A percentile compares a stretch with the other conserved stretches of the same genome.
These are phyloP conservation scores for Leccinellum luteum DNA, from an alignment of 768 basidiomycete species.

Conservation along the genomic window DNA sequence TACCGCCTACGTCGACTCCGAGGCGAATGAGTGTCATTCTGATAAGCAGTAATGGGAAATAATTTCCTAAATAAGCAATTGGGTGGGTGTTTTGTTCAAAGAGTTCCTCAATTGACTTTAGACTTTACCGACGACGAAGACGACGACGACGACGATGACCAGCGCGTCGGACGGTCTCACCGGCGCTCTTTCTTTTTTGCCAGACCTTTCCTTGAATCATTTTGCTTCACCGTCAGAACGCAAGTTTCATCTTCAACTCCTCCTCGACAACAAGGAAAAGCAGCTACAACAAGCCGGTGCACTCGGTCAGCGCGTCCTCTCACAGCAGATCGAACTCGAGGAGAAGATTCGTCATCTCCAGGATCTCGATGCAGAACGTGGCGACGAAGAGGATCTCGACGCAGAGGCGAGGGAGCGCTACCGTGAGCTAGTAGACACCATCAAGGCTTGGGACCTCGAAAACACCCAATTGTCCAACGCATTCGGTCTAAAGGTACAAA, in stretches of 20 bases:
- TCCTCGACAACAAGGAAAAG: conserved; percentile 88
- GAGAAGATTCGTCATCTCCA: conserved; percentile 82
- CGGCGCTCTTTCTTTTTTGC: conserved; percentile 33
- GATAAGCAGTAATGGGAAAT: conserved; percentile 3
- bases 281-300: conserved; percentile 90
- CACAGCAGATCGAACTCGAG: conserved; percentile 92
- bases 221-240: conserved; percentile 57
- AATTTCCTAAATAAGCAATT: not conserved
- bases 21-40: conserved; percentile 15
- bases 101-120: too few species aligned
- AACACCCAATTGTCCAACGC: conserved; percentile 72
- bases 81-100: conserved; percentile 1
- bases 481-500: conserved; percentile 63
- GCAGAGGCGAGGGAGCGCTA: conserved; percentile 69
- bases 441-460: conserved; percentile 75
- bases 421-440: conserved; percentile 71
- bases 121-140: not conserved
- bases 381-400: conserved; percentile 62
- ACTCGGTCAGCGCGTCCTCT: conserved; percentile 90
- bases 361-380: conserved; percentile 62
- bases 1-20: conserved; percentile 36
- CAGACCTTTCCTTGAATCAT: conserved; percentile 40
- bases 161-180: conserved; percentile 38
- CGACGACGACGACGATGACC: conserved; percentile 37
- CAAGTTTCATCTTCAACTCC: conserved; percentile 59